These are phyloP conservation scores for Prunus salicina DNA, from an alignment of 306 rosid species.

Conservation along the genomic window DNA sequence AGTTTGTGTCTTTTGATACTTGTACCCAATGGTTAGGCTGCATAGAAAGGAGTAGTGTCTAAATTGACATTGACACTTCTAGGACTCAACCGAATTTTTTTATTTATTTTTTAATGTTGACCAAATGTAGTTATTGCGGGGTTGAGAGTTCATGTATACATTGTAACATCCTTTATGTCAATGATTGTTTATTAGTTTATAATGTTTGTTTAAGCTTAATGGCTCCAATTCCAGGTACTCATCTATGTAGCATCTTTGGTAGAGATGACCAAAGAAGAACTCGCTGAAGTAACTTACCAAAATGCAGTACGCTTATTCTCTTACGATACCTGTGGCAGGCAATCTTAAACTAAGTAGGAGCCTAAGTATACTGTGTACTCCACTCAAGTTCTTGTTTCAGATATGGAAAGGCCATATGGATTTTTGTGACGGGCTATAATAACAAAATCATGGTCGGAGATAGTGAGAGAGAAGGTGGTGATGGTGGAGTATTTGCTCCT, in stretches of 20 bases:
- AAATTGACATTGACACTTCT: too few relatives aligned
- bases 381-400: background rate
- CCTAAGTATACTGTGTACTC: background rate
- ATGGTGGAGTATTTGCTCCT: too few relatives aligned
- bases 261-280: constrained; percentile 44
- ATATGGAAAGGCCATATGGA: background rate
- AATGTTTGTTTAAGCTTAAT: background rate
- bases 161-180: too few relatives aligned
- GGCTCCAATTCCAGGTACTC: constrained; percentile 39
- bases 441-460: background rate
- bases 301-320: constrained; percentile 43
- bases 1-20: background rate
- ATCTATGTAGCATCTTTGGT: constrained; percentile 49
- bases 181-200: background rate
- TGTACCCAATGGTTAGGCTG: background rate
- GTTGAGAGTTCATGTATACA: too few relatives aligned
- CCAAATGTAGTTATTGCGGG: background rate
- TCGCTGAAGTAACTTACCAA: constrained; percentile 40
- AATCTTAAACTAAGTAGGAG: background rate
- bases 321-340: constrained; percentile 4
- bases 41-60: background rate
- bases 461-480: too few relatives aligned
- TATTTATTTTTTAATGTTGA: background rate
- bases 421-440: background rate
- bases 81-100: background rate